Base-by-base conservation (phyloP, 2,329 filamentous ascomycete genomes). In the Calonectria crousiana region DNA sequence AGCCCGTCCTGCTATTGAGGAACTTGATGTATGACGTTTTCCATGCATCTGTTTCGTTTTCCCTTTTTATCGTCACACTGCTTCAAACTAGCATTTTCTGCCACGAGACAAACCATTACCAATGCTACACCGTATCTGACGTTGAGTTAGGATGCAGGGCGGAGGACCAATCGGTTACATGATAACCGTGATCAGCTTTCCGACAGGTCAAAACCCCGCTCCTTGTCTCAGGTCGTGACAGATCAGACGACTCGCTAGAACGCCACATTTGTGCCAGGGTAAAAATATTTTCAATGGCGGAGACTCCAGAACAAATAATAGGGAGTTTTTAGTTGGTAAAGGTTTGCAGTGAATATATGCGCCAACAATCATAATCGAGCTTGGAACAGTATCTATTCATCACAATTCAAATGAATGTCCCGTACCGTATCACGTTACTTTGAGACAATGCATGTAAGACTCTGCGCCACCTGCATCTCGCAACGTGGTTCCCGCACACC, bases 191-290 rank as follows among this genome's bases (percentile, higher is more conserved):
- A 26, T 14, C 16, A 41, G 34, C 11, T 38, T 38, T 26, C n/a
- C n/a, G 6, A 32, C 26, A 32, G 4, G 51, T 53, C 51, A 30
- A 60, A n/a, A 23, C 56, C 34, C 56, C 56, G 56, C 56, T 60
- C 41, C 56, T 41, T 62, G 56, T 62, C 34, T 41, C 56, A n/a
- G 18, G 36, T 30, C 6, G 36, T 2, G 16, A 62, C 56, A 62
- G 34, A 32, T 6, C 28, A 4, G 52, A 13, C 51, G 30, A 32
- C 18, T n/a, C 3, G 20, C 32, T 53, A 28, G 28, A 23, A 56
- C 52, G 36, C 34, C 34, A 62, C 34, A 18, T 28, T 41, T 41
- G 14, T 2, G 5, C 56, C n/a, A 13, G 18, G 9, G 5, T 6
- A 18, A 11, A 30, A 62, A 20, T 4, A 2, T 4, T 41, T 41